Base-by-base conservation (phyloP, 148 eudicot species). In the Cornus suecica region DNA sequence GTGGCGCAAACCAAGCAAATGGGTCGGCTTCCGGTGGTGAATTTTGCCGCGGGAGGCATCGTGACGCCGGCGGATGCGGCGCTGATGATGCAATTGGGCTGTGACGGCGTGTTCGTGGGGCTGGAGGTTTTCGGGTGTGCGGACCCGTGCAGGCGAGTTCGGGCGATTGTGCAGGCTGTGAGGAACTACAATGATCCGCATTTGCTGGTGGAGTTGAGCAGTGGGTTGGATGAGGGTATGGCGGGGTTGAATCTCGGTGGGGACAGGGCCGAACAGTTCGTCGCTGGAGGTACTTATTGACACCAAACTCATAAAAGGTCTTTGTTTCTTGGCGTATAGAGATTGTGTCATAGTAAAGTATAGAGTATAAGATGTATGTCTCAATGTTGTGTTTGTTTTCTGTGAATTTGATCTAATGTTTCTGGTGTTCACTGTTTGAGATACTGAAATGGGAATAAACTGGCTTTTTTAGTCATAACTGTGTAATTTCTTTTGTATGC, bases 1-100 rank as follows among this genome's bases (percentile, higher is more conserved):
- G 95, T 94, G 11, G 94, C 90, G 14, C 97, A 92, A 81, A 87
- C 98, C 5, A 94, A 92, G 87, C 97, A 94, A 78, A 87, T 94
- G 89, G 96, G 94, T 5, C 80, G 98, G 72, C 92, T 94, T 26
- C 98, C 97, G 6, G 97, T 91, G 61, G 97, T 83, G 32, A 93
- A 94, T 73, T 94, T 94, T 22, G 98, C 98, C 0, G 79, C 87
- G 1, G 95, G 98, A 8, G 97, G 97, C 28, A 87, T 94, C 23
- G 84, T 80, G 42, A 89, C 97, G 8, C 91, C 96, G 18, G 96
- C 97, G 0, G 98, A 94, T 61, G 98, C 86, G 0, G 98, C 98
- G 14, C 62, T 94, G 32, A 90, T 92, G 97, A 90, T 92, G 97
- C 98, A 90, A 67, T 74, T 94, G 73, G 97, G 98, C 1, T 92